A percentile compares a stretch with the other conserved stretches of the same genome.
Evolutionary conservation across 1,284 basidiomycete species (phyloP).

Genomic region (Amylostereum areolatum): DNA sequence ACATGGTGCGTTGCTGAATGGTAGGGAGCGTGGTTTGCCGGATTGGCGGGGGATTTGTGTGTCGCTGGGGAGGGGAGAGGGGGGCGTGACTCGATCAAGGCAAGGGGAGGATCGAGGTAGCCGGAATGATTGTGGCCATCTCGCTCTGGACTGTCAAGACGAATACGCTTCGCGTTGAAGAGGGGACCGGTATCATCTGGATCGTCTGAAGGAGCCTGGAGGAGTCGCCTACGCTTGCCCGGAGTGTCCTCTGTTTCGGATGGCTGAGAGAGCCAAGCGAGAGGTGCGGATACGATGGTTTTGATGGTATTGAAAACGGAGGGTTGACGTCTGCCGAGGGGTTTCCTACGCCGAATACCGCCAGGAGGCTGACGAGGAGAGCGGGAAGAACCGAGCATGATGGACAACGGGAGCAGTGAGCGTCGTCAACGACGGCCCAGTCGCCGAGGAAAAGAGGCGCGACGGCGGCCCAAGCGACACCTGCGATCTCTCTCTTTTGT

Average conservation of each 20-base stretch:
- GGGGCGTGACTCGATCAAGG: not conserved
- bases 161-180: constrained; percentile 38
- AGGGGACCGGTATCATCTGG: constrained; percentile 3
- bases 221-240: constrained; percentile 12
- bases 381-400: no score
- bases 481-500: no score
- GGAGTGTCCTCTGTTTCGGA: constrained; percentile 22
- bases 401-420: no score
- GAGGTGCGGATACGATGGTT: constrained; percentile 58
- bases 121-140: constrained; percentile 11
- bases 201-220: constrained; percentile 2
- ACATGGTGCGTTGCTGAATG: constrained; percentile 45
- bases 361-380: not conserved
- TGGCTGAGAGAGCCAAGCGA: constrained; percentile 46
- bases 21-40: constrained; percentile 11
- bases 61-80: not conserved
- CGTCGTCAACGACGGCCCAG: no score
- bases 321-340: not conserved
- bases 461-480: no score
- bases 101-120: constrained; percentile 52
- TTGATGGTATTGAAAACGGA: constrained; percentile 32
- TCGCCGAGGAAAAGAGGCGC: no score
- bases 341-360: constrained; percentile 9
- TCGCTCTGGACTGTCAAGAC: constrained; percentile 41
- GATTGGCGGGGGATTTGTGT: constrained; percentile 10